These are phyloP conservation scores for Abrus pulchellus DNA, from an alignment of 306 rosid genomes.

Conservation along the genomic window DNA sequence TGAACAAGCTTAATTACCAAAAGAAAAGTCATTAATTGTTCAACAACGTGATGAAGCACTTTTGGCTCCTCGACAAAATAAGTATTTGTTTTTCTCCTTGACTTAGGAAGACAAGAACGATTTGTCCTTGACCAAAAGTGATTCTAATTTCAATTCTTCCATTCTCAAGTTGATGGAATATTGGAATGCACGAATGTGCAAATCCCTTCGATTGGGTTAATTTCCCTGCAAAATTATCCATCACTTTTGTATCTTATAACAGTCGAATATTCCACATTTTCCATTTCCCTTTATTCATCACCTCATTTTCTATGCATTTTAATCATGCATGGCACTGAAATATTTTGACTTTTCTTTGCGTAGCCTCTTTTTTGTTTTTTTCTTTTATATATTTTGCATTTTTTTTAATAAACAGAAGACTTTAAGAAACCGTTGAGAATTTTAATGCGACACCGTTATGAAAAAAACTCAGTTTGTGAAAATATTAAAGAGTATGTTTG, in stretches of 20 bases:
- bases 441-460: not conserved
- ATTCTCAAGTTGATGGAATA: not conserved
- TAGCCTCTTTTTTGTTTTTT: too few relatives aligned
- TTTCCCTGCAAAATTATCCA: not conserved
- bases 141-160: constrained; percentile 22
- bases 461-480: not conserved
- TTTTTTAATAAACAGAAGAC: not conserved
- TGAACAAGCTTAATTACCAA: not conserved
- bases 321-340: not conserved
- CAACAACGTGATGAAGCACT: not conserved
- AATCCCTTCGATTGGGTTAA: not conserved
- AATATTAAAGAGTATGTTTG: too few relatives aligned
- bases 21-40: too few relatives aligned
- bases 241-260: not conserved
- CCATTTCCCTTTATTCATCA: not conserved
- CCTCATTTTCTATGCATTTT: not conserved
- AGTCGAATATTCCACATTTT: constrained; percentile 17
- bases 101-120: constrained; percentile 14
- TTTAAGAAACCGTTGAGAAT: not conserved
- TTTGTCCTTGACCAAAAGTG: constrained; percentile 1
- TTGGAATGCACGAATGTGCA: constrained; percentile 11
- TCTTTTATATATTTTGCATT: not conserved
- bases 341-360: not conserved
- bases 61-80: not conserved
- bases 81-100: constrained; percentile 12